A percentile compares a stretch with the other conserved stretches of the same genome.
Evolutionary conservation across 139 green algal species (phyloP).

Genomic region (Pseudopediastrum boryanum): DNA sequence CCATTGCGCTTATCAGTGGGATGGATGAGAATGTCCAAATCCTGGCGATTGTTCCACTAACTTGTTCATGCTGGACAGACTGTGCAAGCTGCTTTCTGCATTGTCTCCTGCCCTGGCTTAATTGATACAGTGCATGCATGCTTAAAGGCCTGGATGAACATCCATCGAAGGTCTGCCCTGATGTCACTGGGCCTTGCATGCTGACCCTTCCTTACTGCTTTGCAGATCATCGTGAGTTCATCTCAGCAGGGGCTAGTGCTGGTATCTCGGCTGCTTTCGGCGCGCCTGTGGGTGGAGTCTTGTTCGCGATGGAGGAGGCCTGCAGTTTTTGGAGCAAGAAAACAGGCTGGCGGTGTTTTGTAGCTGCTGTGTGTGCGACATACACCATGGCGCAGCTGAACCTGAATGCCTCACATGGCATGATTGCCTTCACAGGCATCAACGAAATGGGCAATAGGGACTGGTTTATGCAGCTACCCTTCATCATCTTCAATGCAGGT

Average conservation of each 20-base stretch:
- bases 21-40: too few species aligned
- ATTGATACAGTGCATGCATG: too few species aligned
- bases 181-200: too few species aligned
- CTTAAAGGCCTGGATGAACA: too few species aligned
- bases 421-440: constrained; percentile 68
- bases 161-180: too few species aligned
- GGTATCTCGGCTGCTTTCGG: constrained; percentile 88
- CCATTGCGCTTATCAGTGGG: too few species aligned
- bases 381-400: constrained; percentile 72
- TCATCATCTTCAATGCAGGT: constrained; percentile 67
- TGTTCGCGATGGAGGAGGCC: constrained; percentile 92
- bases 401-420: constrained; percentile 45
- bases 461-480: constrained; percentile 82
- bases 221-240: constrained; percentile 82
- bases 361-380: constrained; percentile 69
- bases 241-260: constrained; percentile 82
- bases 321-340: constrained; percentile 72
- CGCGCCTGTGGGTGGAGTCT: constrained; percentile 90
- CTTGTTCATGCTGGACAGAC: too few species aligned
- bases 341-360: constrained; percentile 86
- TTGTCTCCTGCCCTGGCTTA: too few species aligned
- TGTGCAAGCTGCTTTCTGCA: too few species aligned
- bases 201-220: background rate
- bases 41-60: too few species aligned
- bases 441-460: constrained; percentile 64